These are phyloP conservation scores for Panicum miliaceum DNA, from an alignment of 176 grass and related monocot species.

Conservation along the genomic window DNA sequence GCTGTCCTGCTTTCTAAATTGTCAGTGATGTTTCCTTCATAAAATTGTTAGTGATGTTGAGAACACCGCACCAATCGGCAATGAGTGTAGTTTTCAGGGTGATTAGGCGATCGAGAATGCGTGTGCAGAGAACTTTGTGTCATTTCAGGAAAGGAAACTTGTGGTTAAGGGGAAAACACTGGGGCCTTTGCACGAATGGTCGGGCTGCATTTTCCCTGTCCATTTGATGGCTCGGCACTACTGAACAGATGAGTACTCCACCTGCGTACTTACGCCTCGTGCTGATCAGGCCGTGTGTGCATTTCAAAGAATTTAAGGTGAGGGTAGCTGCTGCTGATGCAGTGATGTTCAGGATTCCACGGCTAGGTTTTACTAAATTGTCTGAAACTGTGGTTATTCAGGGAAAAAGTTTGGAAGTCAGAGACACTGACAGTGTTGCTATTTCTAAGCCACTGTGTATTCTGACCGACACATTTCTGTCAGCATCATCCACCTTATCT, in stretches of 20 bases:
- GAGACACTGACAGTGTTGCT: background rate
- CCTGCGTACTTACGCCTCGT: background rate
- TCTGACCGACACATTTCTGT: constrained; percentile 6
- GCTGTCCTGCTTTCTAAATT: constrained; percentile 31
- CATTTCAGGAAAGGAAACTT: constrained; percentile 15
- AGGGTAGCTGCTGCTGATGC: background rate
- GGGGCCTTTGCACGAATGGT: background rate
- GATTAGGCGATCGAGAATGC: constrained; percentile 9
- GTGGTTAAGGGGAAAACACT: background rate
- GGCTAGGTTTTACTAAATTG: background rate
- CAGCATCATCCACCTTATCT: background rate
- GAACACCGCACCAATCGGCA: background rate
- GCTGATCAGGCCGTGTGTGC: background rate
- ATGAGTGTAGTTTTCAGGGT: background rate
- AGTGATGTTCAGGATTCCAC: background rate
- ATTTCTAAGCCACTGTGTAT: background rate
- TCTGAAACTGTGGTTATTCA: constrained; percentile 8
- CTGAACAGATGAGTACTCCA: background rate
- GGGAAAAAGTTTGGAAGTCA: background rate
- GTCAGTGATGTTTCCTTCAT: background rate
- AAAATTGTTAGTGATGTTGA: constrained; percentile 4
- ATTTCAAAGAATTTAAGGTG: constrained; percentile 2
- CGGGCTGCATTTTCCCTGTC: constrained; percentile 2
- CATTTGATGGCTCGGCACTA: background rate
- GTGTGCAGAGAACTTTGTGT: background rate